A percentile compares a stretch with the other conserved stretches of the same genome.
These are phyloP conservation scores for Tetrahymena thermophila DNA, from an alignment of 73 alveolate genomes.

Conservation along the genomic window DNA sequence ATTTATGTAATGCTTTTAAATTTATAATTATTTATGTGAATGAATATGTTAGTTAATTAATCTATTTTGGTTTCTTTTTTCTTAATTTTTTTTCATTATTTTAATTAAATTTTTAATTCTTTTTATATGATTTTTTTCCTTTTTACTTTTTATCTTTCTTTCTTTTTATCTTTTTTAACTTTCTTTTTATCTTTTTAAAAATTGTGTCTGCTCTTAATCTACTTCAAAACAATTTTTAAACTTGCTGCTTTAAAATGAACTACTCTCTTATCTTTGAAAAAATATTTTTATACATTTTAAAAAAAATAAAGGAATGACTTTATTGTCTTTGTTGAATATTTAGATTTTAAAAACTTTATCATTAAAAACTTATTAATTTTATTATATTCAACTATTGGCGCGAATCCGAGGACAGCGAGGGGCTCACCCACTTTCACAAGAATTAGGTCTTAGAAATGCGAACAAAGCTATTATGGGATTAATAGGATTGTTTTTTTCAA, in stretches of 20 bases:
- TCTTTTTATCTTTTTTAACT: background rate
- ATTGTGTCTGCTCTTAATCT: background rate
- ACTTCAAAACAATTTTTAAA: background rate
- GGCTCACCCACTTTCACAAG: background rate
- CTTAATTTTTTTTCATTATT: too few species aligned
- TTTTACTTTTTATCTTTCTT: background rate
- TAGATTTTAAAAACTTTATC: background rate
- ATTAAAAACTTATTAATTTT: background rate
- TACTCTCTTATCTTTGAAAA: background rate
- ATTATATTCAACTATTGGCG: background rate
- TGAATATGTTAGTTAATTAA: too few species aligned
- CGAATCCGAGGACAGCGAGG: background rate
- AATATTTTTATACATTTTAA: background rate
- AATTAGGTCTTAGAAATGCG: background rate
- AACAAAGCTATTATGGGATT: background rate
- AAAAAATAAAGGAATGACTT: background rate
- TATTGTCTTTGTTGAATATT: background rate
- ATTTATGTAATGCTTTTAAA: too few species aligned
- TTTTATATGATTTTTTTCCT: background rate
- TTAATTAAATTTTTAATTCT: background rate
- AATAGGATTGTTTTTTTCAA: background rate
- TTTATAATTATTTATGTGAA: too few species aligned
- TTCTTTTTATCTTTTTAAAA: background rate
- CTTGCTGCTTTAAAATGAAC: background rate
- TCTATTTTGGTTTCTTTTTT: too few species aligned